phyloP scores from a whole-genome alignment of 441 rosid species.

The Populus trichocarpa region DNA sequence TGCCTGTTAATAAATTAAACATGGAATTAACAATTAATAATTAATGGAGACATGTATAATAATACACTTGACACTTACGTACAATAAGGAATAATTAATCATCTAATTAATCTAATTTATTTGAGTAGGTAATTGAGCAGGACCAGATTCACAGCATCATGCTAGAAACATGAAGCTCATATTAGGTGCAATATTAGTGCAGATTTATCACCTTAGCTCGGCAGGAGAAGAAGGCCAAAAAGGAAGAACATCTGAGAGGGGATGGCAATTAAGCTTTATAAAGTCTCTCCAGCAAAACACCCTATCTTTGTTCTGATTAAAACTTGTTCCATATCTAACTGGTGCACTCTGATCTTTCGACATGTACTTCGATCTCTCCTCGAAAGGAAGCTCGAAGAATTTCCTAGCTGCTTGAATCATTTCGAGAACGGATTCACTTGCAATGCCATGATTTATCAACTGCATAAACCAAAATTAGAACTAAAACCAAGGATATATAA shows the following conservation, averaged over 20 bases:
- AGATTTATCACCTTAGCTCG: constrained; percentile 43
- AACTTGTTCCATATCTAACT: constrained; percentile 81
- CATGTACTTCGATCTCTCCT: constrained; percentile 76
- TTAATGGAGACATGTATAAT: not conserved
- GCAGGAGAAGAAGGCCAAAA: constrained; percentile 75
- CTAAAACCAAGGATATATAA: not conserved
- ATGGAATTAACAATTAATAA: not conserved
- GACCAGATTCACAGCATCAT: not conserved
- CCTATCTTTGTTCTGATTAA: constrained; percentile 67
- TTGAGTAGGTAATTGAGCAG: not conserved
- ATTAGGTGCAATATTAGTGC: too few species aligned
- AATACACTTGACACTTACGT: not conserved
- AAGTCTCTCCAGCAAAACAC: constrained; percentile 91
- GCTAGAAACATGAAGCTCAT: not conserved
- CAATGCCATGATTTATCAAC: constrained; percentile 66
- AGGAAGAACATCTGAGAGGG: constrained; percentile 47
- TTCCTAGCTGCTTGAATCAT: constrained; percentile 53
- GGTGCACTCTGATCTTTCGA: constrained; percentile 51
- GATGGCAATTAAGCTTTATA: constrained; percentile 64
- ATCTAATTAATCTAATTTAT: not conserved
- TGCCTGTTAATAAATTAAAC: constrained; percentile 32
- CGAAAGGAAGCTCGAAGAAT: constrained; percentile 60
- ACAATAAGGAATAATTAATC: not conserved
- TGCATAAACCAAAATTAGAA: constrained; percentile 21
- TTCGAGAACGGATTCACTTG: constrained; percentile 29